These are phyloP conservation scores for Diplocarpon rosae DNA, from an alignment of 2,329 filamentous ascomycete genomes.

Conservation along the genomic window DNA sequence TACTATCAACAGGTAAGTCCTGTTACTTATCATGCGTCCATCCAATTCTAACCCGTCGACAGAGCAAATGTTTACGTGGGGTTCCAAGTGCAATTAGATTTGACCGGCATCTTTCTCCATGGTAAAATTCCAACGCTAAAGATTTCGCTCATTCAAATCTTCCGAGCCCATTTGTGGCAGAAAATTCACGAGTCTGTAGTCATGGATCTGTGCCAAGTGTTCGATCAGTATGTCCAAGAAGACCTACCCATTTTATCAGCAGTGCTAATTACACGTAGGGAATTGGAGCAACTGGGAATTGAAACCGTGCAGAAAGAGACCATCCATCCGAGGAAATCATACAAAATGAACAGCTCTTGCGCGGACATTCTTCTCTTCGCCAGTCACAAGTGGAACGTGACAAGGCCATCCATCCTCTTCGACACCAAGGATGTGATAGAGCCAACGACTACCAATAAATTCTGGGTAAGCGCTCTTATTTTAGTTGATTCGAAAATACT, in stretches of 20 bases:
- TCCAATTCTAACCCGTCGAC: constrained; percentile 42
- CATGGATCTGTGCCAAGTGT: constrained; percentile 98
- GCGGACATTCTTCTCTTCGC: constrained; percentile 95
- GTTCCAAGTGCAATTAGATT: constrained; percentile 96
- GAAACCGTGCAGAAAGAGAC: constrained; percentile 99
- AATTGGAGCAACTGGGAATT: constrained; percentile 88
- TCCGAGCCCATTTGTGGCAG: constrained; percentile 98
- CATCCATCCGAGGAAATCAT: constrained; percentile 95
- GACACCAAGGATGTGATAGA: constrained; percentile 96
- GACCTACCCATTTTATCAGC: not conserved
- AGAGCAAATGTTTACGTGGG: constrained; percentile 95
- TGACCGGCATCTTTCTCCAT: constrained; percentile 97
- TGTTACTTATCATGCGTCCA: no score
- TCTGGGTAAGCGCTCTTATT: constrained; percentile 49
- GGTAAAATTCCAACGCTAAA: constrained; percentile 97
- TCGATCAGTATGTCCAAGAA: not conserved
- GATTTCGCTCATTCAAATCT: constrained; percentile 97
- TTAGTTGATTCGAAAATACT: no score
- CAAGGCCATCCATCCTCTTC: constrained; percentile 80
- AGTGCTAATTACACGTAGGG: constrained; percentile 58
- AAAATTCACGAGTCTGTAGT: constrained; percentile 99
- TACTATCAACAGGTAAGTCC: constrained; percentile 60
- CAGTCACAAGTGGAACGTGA: constrained; percentile 98
- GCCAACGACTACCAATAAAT: constrained; percentile 92
- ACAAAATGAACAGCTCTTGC: constrained; percentile 99